Conservation (phyloP, 306 rosid species). For the Sophora flavescens region DNA sequence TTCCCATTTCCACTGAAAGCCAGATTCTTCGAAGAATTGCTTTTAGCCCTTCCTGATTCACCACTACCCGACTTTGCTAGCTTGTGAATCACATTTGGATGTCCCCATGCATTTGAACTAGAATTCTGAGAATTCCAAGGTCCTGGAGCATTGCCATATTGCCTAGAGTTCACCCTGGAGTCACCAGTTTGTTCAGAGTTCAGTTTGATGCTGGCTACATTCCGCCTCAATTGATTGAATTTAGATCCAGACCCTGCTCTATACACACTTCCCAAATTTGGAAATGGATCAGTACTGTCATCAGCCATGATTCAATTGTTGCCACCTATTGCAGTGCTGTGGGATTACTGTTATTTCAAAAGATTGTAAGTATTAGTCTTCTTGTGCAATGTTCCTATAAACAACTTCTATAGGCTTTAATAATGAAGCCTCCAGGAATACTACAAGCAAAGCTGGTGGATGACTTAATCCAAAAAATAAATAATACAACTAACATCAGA, state of each 20-base stretch:
- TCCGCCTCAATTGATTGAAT: slow-evolving; percentile 18
- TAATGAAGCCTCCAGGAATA: not conserved
- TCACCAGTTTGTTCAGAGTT: slow-evolving; percentile 36
- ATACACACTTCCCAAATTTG: slow-evolving; percentile 51
- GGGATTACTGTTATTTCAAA: slow-evolving; percentile 27
- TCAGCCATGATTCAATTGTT: slow-evolving; percentile 48
- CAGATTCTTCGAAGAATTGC: slow-evolving; percentile 6
- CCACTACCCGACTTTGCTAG: slow-evolving; percentile 22
- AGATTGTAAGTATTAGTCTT: not conserved
- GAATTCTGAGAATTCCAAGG: slow-evolving; percentile 42
- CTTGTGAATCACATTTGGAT: slow-evolving; percentile 33
- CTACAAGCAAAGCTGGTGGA: slow-evolving; percentile 1
- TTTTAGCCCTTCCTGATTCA: slow-evolving; percentile 31
- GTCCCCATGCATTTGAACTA: slow-evolving; percentile 47
- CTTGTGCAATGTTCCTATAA: not conserved
- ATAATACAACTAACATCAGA: not conserved
- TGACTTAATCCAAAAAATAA: not conserved
- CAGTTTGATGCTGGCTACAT: slow-evolving; percentile 19
- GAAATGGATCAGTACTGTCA: slow-evolving; percentile 45
- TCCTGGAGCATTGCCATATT: slow-evolving; percentile 34
- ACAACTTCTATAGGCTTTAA: slow-evolving; percentile 18
- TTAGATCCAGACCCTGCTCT: slow-evolving; percentile 33
- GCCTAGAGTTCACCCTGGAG: slow-evolving; percentile 1
- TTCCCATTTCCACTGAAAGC: slow-evolving; percentile 21
- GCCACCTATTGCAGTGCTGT: slow-evolving; percentile 1